Evolutionary conservation across 2,329 filamentous ascomycete genomes (phyloP).

Genomic region (Penicillium sp.): DNA sequence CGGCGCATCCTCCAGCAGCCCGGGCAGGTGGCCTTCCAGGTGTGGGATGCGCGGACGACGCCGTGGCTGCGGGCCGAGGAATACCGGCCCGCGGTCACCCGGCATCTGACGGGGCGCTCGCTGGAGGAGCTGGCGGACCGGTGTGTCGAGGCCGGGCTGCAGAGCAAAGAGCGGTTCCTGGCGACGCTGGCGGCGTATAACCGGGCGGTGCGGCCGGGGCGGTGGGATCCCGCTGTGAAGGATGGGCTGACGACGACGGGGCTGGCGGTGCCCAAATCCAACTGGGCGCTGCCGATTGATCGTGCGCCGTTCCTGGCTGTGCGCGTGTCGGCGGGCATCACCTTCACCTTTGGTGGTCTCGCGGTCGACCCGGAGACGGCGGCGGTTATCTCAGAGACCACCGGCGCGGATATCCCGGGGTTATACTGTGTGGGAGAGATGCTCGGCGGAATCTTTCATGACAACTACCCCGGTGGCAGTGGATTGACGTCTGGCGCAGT

Average conservation of each 20-base stretch:
- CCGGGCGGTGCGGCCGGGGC: constrained; percentile 49
- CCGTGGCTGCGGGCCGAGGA: constrained; percentile 60
- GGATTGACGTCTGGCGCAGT: constrained; percentile 61
- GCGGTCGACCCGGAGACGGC: constrained; percentile 55
- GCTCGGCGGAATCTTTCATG: constrained; percentile 62
- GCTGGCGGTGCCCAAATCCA: constrained; percentile 58
- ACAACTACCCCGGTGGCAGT: constrained; percentile 63
- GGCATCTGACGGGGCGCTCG: constrained; percentile 51
- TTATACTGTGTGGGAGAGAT: constrained; percentile 64
- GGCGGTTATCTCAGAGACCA: constrained; percentile 50
- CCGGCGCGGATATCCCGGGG: constrained; percentile 50
- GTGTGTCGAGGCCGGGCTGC: constrained; percentile 49
- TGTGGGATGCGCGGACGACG: constrained; percentile 58
- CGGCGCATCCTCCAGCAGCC: constrained; percentile 60
- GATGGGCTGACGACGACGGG: constrained; percentile 51
- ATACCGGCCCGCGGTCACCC: constrained; percentile 58
- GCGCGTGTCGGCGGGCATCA: constrained; percentile 63
- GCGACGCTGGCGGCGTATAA: constrained; percentile 58
- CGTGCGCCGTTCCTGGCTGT: constrained; percentile 61
- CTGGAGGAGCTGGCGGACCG: constrained; percentile 58
- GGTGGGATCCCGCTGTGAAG: constrained; percentile 60
- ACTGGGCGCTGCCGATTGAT: constrained; percentile 62
- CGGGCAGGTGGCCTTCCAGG: constrained; percentile 58
- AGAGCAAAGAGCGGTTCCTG: constrained; percentile 48
- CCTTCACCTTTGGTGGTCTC: constrained; percentile 67